Evolutionary conservation across 768 basidiomycete genomes (phyloP), one percentile per base, ranked within the genome.

Genomic region (Suillus occidentalis): DNA sequence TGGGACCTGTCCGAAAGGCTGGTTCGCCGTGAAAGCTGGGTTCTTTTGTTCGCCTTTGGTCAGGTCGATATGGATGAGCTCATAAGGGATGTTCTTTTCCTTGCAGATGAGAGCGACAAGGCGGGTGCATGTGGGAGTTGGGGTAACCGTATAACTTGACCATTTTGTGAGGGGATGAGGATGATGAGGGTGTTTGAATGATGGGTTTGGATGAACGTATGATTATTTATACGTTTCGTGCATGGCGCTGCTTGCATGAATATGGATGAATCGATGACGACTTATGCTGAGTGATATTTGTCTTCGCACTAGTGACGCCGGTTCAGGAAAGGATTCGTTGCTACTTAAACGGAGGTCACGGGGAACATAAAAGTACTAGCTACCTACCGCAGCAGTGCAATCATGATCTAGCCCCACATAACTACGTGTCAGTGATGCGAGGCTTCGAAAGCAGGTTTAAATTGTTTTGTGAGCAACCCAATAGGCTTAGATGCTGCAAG

Each of bases 1-100:
- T 4, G 85, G 84, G 56, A 86, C 70, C 72, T 84, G 82, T 9
- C 83, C 83, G 65, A 85, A 87, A 0, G 91, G 90, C 68, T 92
- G 88, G 59, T 79, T 75, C 39, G 74, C 69, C 18, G 82, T 25
- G 76, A 75, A 84, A 10, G 69, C 81, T 0, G 82, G 70, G 0
- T 71, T 4, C 72, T 87, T 89, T 47, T 88, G 84, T 67, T 82
- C 79, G 20, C 66, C 68, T 61, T 81, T 81, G 52, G 55, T 1
- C 25, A 85, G 61, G 67, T 88, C 76, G 67, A 90, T 61, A 6
- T 55, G 10, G 50, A 83, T 65, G 60, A 88, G 68, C 67, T 85
- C 83, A 72, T 84, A 90, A 0, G 85, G 82, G 6, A 90, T 78
- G 1, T 80, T 68, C 70, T 85, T 85, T 73, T 90, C 89, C 66